These are phyloP conservation scores for Gryganskiella cystojenkinii DNA, from an alignment of 192 early-diverging fungal species.

Conservation along the genomic window DNA sequence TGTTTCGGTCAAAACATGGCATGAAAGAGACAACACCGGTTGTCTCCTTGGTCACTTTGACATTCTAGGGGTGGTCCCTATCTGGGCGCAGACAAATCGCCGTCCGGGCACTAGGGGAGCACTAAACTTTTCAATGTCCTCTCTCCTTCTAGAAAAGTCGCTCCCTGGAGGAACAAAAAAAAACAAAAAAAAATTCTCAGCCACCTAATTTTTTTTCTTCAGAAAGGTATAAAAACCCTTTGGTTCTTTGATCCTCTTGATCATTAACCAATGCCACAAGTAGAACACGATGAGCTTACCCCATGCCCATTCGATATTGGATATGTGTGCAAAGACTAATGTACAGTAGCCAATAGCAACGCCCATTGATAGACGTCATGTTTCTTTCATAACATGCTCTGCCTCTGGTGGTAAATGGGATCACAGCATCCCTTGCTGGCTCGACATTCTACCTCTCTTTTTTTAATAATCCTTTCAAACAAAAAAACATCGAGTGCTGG, in stretches of 20 bases:
- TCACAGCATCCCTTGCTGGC: slow-evolving; percentile 25
- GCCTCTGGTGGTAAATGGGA: slow-evolving; percentile 46
- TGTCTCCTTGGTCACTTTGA: too few relatives aligned
- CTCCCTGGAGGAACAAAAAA: too few relatives aligned
- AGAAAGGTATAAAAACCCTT: background rate
- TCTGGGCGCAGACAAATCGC: too few relatives aligned
- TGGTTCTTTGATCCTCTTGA: background rate
- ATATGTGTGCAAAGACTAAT: slow-evolving; percentile 42
- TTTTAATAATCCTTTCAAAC: slow-evolving; percentile 2
- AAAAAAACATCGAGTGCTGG: too few relatives aligned
- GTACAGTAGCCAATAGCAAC: slow-evolving; percentile 30
- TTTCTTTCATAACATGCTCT: slow-evolving; percentile 27
- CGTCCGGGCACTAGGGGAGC: too few relatives aligned
- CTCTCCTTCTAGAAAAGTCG: too few relatives aligned
- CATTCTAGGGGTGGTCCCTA: too few relatives aligned
- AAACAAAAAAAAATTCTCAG: slow-evolving; percentile 1
- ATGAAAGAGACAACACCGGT: too few relatives aligned
- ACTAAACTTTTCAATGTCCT: too few relatives aligned
- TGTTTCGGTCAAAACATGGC: too few relatives aligned
- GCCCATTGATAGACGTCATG: slow-evolving; percentile 51
- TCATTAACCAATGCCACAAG: slow-evolving; percentile 26
- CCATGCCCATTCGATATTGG: slow-evolving; percentile 50
- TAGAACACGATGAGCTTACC: slow-evolving; percentile 45
- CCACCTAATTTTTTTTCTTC: background rate
- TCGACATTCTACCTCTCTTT: slow-evolving; percentile 10